Base-by-base conservation (phyloP, 768 basidiomycete genomes). In the Naganishia friedmannii region DNA sequence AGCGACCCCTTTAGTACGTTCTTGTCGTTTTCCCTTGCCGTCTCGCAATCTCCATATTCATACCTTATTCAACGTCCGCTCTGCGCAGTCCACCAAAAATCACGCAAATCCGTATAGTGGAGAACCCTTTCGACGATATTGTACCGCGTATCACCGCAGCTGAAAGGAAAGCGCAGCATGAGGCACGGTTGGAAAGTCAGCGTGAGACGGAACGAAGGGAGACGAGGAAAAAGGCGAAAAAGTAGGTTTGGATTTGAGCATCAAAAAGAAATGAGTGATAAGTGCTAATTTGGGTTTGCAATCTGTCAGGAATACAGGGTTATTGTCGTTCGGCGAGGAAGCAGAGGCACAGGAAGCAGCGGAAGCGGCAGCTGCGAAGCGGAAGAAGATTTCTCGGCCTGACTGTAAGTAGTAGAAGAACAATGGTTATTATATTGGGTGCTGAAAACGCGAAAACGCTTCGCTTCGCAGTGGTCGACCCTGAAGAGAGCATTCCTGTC, bases 111-210 rank as follows among this genome's bases (percentile, higher is more conserved):
- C 87, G 88, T 12, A 90, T 99, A 65, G 77, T 92, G 34, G 93
- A 96, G 66, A 95, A 98, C 77, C 95, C 96, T 0, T 97, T 96
- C 79, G 87, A 89, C 66, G 94, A 98, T 77, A 96, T 98, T 73
- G 86, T 93, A 45, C 95, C 95, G 5, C 88, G 96, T 29, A 99
- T 98, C 71, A 99, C 96, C 0, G 93, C 93, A 0, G 92, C 88
- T 1, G 96, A 98, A 82, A 89, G 90, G 72, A 86, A 88, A 48
- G 88, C 85, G 0, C 96, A 99, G 78, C 89, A 89, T 72, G 85
- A 86, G 66, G 95, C 94, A 15, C 69, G 76, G 56, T 0, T 77
- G 23, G 76, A 78, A 37, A 76, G 76, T 1, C 75, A 77, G 69
- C 70, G 70, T 54, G 77, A 79, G 39, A 66, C 69, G 39, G 80